A percentile compares a stretch with the other conserved stretches of the same genome.
phyloP scores from a whole-genome alignment of 2,329 filamentous ascomycete genomes.

The Blastomyces gilchristii region DNA sequence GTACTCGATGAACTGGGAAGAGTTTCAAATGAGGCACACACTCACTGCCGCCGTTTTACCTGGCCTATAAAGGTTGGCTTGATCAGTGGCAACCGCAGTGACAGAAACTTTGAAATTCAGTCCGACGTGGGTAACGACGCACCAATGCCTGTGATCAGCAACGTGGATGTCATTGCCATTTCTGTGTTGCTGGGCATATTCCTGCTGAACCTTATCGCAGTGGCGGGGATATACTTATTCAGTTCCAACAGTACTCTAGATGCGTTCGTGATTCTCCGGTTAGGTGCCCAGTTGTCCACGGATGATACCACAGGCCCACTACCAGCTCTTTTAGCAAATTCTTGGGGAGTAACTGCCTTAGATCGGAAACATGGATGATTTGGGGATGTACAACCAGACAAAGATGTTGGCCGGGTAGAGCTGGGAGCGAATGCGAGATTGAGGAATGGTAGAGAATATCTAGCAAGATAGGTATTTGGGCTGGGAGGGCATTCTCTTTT shows the following conservation, averaged over 20 bases:
- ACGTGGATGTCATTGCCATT: not conserved
- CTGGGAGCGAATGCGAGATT: not conserved
- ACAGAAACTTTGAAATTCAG: not conserved
- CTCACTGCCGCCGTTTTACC: not conserved
- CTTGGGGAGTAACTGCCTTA: not conserved
- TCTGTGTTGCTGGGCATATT: conserved; percentile 10
- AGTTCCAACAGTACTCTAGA: conserved; percentile 6
- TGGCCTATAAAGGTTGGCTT: not conserved
- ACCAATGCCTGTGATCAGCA: not conserved
- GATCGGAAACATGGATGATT: not conserved
- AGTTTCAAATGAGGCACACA: not conserved
- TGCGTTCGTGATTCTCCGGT: conserved; percentile 12
- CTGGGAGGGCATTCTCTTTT: not conserved
- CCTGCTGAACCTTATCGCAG: conserved; percentile 2
- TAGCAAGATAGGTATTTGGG: not conserved
- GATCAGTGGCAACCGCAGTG: not conserved
- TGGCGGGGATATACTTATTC: conserved; percentile 9
- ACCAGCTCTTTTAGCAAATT: not conserved
- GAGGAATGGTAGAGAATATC: not conserved
- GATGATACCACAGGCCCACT: not conserved
- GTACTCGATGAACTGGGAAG: not conserved
- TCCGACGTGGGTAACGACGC: not conserved
- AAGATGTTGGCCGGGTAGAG: not conserved
- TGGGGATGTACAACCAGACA: not conserved
- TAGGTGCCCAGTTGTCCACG: conserved; percentile 10